A percentile compares a stretch with the other conserved stretches of the same genome.
phyloP scores from a whole-genome alignment of 768 basidiomycete species.

The Rhizopogon rudus region DNA sequence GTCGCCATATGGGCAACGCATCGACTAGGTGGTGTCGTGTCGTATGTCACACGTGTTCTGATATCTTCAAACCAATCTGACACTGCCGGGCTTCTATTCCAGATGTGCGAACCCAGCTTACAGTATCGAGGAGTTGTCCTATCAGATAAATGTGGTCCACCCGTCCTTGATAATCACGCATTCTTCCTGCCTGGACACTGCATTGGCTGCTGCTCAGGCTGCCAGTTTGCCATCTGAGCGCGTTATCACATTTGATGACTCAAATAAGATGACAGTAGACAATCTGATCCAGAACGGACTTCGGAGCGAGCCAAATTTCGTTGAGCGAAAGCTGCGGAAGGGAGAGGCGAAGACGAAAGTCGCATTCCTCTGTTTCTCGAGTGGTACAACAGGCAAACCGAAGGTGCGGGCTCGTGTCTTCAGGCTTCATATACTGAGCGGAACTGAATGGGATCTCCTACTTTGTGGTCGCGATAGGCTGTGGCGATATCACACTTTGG shows the following conservation, averaged over 20 bases:
- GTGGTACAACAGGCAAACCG: slow-evolving; percentile 64
- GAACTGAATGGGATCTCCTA: neutral
- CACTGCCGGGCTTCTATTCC: neutral
- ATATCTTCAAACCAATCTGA: neutral
- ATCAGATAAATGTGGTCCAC: slow-evolving; percentile 25
- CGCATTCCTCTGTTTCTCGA: slow-evolving; percentile 69
- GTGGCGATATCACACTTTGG: slow-evolving; percentile 63
- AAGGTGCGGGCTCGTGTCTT: slow-evolving; percentile 11
- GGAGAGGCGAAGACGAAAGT: slow-evolving; percentile 60
- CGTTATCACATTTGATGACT: slow-evolving; percentile 21
- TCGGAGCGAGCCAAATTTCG: slow-evolving; percentile 32
- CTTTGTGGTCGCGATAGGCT: slow-evolving; percentile 34
- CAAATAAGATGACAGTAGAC: slow-evolving; percentile 32
- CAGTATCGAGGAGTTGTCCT: slow-evolving; percentile 24
- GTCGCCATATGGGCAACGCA: slow-evolving; percentile 57
- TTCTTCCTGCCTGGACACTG: slow-evolving; percentile 20
- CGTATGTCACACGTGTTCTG: slow-evolving; percentile 33
- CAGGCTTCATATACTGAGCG: neutral
- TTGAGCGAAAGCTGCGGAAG: slow-evolving; percentile 39
- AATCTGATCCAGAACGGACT: slow-evolving; percentile 43
- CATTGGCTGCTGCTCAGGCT: slow-evolving; percentile 24
- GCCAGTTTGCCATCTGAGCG: slow-evolving; percentile 26
- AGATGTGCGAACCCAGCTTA: slow-evolving; percentile 33
- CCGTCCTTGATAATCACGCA: slow-evolving; percentile 28
- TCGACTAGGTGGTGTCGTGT: slow-evolving; percentile 51